These are phyloP conservation scores for Yamadazyma nakazawae DNA, from an alignment of 805 yeast species.

Conservation along the genomic window DNA sequence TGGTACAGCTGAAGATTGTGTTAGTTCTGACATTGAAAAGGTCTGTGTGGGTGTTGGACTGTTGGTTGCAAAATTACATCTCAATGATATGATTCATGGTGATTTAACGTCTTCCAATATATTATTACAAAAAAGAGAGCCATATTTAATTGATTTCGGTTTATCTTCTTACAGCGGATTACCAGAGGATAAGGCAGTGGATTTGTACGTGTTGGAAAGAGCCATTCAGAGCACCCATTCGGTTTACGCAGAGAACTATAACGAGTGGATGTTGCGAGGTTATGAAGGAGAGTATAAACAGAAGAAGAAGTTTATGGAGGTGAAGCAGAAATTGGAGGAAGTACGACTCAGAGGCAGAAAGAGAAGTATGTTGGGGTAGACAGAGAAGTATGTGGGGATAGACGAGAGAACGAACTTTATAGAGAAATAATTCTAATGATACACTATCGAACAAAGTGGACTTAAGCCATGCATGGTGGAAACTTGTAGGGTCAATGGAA, in stretches of 20 bases:
- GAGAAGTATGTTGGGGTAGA: slow-evolving; percentile 82
- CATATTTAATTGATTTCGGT: slow-evolving; percentile 87
- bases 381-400: no score
- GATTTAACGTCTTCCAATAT: slow-evolving; percentile 91
- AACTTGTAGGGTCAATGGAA: no score
- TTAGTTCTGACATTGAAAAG: slow-evolving; percentile 34
- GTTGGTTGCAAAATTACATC: slow-evolving; percentile 68
- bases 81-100: slow-evolving; percentile 82
- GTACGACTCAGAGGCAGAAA: slow-evolving; percentile 92
- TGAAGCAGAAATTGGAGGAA: slow-evolving; percentile 65
- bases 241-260: slow-evolving; percentile 57
- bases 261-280: slow-evolving; percentile 70
- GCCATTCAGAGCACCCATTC: slow-evolving; percentile 93
- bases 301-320: slow-evolving; percentile 46
- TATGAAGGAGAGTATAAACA: slow-evolving; percentile 42
- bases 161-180: slow-evolving; percentile 71
- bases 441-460: background rate
- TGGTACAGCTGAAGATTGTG: slow-evolving; percentile 17
- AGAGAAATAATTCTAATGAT: no score
- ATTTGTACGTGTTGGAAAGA: slow-evolving; percentile 87
- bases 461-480: background rate
- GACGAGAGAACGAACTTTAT: background rate
- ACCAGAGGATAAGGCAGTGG: slow-evolving; percentile 96
- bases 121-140: slow-evolving; percentile 43
- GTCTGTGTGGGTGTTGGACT: slow-evolving; percentile 58